These are phyloP conservation scores for Astrothelium subdiscretum DNA, from an alignment of 495 filamentous ascomycete species.

Conservation along the genomic window DNA sequence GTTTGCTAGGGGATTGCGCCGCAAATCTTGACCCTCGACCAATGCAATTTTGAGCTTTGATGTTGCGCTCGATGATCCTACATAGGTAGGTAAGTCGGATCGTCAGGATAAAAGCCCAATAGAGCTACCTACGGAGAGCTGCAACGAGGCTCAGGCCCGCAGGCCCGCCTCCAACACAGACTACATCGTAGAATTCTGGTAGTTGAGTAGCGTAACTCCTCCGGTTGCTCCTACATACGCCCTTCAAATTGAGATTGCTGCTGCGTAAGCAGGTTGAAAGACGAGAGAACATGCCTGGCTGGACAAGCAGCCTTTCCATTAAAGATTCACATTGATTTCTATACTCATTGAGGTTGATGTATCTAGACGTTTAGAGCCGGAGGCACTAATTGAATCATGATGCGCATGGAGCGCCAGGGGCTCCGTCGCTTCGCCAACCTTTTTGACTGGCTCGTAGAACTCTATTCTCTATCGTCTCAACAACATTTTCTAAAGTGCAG, in stretches of 20 bases:
- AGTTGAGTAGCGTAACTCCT: background rate
- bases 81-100: background rate
- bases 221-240: background rate
- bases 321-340: background rate
- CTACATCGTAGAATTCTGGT: slow-evolving; percentile 77
- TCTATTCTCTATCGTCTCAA: too few species aligned
- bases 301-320: background rate
- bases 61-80: slow-evolving; percentile 59
- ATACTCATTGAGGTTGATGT: background rate
- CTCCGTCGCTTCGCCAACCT: too few species aligned
- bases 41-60: slow-evolving; percentile 73
- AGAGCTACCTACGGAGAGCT: slow-evolving; percentile 57
- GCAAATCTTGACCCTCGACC: slow-evolving; percentile 77
- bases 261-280: background rate
- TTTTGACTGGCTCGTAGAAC: too few species aligned
- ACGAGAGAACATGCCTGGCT: background rate
- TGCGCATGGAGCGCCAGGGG: too few species aligned
- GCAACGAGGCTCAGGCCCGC: slow-evolving; percentile 81
- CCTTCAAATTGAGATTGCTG: background rate
- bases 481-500: too few species aligned
- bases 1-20: slow-evolving; percentile 49
- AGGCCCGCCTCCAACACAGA: slow-evolving; percentile 93
- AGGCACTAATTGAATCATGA: background rate
- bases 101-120: background rate
- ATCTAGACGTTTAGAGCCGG: background rate